A percentile compares a stretch with the other conserved stretches of the same genome.
phyloP scores from a whole-genome alignment of 78 protist species.

The Creolimax fragrantissima region DNA sequence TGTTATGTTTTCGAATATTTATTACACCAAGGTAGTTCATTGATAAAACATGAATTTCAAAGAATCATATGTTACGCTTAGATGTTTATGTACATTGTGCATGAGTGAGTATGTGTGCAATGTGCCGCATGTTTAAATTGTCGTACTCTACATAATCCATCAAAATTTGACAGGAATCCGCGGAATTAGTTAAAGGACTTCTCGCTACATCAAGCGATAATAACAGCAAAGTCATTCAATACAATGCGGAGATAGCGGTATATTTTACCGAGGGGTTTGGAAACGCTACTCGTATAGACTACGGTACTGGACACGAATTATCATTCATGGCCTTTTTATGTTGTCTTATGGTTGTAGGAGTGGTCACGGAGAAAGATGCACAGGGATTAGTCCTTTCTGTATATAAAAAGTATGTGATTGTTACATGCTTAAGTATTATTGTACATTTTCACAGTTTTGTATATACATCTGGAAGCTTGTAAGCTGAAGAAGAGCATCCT shows the following conservation, averaged over 20 bases:
- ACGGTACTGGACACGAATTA: slow-evolving; percentile 95
- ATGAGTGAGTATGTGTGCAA: too few relatives aligned
- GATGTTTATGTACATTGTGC: too few relatives aligned
- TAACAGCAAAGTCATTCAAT: background rate
- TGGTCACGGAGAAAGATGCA: slow-evolving; percentile 13
- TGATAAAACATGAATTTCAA: too few relatives aligned
- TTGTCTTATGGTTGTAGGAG: slow-evolving; percentile 31
- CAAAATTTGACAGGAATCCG: too few relatives aligned
- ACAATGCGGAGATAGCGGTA: slow-evolving; percentile 21
- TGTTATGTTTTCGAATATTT: too few relatives aligned
- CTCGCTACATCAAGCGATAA: too few relatives aligned
- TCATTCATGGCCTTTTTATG: slow-evolving; percentile 36
- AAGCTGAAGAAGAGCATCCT: background rate
- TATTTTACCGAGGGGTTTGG: slow-evolving; percentile 79
- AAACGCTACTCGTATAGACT: slow-evolving; percentile 79
- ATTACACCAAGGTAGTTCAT: too few relatives aligned
- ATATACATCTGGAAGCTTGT: background rate
- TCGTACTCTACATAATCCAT: too few relatives aligned
- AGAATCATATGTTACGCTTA: too few relatives aligned
- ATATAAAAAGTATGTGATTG: background rate
- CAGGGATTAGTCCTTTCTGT: slow-evolving; percentile 27
- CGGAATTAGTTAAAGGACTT: too few relatives aligned
- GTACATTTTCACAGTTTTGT: background rate
- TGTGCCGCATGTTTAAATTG: too few relatives aligned
- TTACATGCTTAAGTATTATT: background rate